Evolutionary conservation across 1,139 yeast species (phyloP), one percentile per base, ranked within the genome.

Genomic region (Suhomyces anneliseae): DNA sequence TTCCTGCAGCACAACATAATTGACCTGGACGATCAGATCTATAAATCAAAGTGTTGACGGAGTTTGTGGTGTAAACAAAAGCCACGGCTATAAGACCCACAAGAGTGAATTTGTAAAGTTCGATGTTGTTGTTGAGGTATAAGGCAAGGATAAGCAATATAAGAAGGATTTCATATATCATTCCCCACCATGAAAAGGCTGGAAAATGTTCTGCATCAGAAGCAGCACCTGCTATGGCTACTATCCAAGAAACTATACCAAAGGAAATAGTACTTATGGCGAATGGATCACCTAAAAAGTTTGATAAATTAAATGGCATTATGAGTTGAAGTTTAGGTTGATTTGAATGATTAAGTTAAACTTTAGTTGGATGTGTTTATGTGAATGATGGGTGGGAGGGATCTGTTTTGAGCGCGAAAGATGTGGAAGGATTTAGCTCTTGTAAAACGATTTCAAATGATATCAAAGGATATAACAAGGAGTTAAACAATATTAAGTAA

Each of bases 131-230:
- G 59, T 81, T 80, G 47, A 85, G 76, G 57, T 90, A 87, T 35
- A 89, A 71, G 38, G 82, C 61, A 29, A 84, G 68, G 43, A 90
- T 75, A 34, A 79, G 66, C 7, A 74, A 48, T 31, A 88, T 77
- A 36, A 90, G 61, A 34, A 87, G 55, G 34, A 90, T 72, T 68
- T 93, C 83, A 61, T 83, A 93, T 7, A 87, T 93, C n/a, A 93
- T 68, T 4, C 96, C 96, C 99, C 99, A 93, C 99, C 99, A 93
- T 8, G 95, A 81, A 66, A 93, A 87, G 54, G 83, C 81, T 2
- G 97, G 97, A 63, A 85, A 89, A 10, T 57, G 58, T 38, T 56
- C 58, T 9, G 77, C 68, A 14, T 74, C 65, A 12, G 85, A 70
- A 12, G 87, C 84, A 10, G 96, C 89, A 1, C 97, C 97, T 5